Base-by-base conservation (phyloP, 352 stramenopile genomes). In the Globisporangium paroecandrum region DNA sequence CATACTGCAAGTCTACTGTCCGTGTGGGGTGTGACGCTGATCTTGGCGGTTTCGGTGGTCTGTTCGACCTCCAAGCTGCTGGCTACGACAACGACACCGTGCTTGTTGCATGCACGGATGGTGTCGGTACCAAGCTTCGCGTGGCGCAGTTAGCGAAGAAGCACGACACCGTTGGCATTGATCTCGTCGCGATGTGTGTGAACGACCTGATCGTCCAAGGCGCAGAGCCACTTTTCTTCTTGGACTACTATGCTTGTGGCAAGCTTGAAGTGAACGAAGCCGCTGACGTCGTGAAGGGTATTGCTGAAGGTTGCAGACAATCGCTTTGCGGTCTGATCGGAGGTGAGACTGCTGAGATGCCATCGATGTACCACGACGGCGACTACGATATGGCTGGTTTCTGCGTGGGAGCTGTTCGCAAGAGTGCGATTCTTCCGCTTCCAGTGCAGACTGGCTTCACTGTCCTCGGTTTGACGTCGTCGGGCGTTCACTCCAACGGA, bases 331-430 rank as follows among this genome's bases (percentile, higher is more conserved):
- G 95, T 47, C 81, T 99, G 54, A 98, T 99, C 73, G 97, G 97
- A 43, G 85, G 90, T 58, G 96, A 99, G 77, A 99, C 97, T 46
- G 98, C 98, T 41, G 98, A 99, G 75, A 99, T 99, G 97, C 97
- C 98, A 41, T 98, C 92, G 49, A 99, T 99, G 95, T 99, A 99
- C 81, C 84, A 94, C 62, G 85, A 90, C 46, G 97, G 97, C 43
- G 97, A 99, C 74, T 99, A 99, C 76, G 98, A 99, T 83, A 89
- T 99, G 70, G 98, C 97, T 54, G 98, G 98, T 53, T 99, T 99
- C 74, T 97, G 89, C 65, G 97, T 99, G 18, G 98, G 98, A 67
- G 97, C 98, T 25, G 97, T 99, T 47, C 76, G 78, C 68, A 94
- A 96, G 78, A 85, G 77, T 56, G 81, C 85, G 51, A 91, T 96